These are phyloP conservation scores for Metschnikowia proteae DNA, from an alignment of 805 yeast species.

Conservation along the genomic window DNA sequence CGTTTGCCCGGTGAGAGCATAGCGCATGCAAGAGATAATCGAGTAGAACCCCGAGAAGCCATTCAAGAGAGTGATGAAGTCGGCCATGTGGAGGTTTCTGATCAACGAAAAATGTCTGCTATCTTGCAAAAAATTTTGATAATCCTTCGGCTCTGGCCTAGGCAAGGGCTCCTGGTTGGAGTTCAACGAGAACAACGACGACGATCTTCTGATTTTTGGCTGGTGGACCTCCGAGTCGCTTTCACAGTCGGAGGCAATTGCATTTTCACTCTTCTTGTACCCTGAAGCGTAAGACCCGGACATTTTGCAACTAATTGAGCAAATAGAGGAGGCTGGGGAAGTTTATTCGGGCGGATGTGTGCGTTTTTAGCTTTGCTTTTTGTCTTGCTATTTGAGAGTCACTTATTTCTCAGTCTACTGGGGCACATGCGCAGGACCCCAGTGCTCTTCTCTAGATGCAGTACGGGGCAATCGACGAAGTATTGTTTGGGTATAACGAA, in stretches of 20 bases:
- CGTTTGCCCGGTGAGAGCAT: slow-evolving; percentile 61
- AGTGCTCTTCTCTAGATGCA: not conserved
- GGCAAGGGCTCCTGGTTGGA: slow-evolving; percentile 60
- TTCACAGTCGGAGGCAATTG: slow-evolving; percentile 37
- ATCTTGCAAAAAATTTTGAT: slow-evolving; percentile 76
- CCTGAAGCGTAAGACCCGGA: slow-evolving; percentile 19
- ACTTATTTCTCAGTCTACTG: not conserved
- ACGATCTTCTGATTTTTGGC: slow-evolving; percentile 43
- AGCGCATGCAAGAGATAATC: slow-evolving; percentile 80
- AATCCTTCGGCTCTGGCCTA: slow-evolving; percentile 73
- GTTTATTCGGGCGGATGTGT: not conserved
- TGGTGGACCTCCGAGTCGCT: slow-evolving; percentile 25
- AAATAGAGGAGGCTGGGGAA: not conserved
- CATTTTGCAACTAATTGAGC: slow-evolving; percentile 9
- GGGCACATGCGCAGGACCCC: not conserved
- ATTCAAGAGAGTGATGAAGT: slow-evolving; percentile 88
- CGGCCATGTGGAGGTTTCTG: slow-evolving; percentile 89
- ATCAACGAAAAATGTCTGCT: slow-evolving; percentile 82
- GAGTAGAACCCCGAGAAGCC: slow-evolving; percentile 94
- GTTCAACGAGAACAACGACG: slow-evolving; percentile 51
- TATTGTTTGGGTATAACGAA: no score
- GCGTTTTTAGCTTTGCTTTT: not conserved
- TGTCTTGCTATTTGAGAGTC: slow-evolving; percentile 5
- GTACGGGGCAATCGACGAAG: not conserved
- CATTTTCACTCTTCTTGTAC: slow-evolving; percentile 27